Conservation (phyloP, 495 filamentous ascomycete species). For the Pyrenopolyporus hunteri region DNA sequence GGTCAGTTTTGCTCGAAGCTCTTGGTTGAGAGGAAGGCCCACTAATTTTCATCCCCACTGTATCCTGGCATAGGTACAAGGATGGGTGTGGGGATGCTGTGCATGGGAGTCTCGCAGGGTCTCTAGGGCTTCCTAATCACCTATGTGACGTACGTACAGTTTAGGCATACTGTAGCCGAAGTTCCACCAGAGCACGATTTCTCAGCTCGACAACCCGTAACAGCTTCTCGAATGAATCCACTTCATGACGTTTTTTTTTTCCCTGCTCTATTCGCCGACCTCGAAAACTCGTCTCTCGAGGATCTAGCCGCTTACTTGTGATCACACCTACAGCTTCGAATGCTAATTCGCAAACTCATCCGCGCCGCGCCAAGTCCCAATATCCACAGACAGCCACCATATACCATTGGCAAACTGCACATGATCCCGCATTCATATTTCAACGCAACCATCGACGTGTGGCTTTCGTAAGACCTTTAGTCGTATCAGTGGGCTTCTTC, state of each 20-base stretch:
- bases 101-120: conserved; percentile 30
- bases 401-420: conserved; percentile 3
- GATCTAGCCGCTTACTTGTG: conserved; percentile 9
- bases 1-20: conserved; percentile 13
- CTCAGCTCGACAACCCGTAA: too few species aligned
- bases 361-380: neutral
- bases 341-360: conserved; percentile 15
- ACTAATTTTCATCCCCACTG: conserved; percentile 31
- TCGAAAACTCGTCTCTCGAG: conserved; percentile 2
- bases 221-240: too few species aligned
- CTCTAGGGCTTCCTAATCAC: conserved; percentile 28
- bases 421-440: neutral
- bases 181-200: neutral
- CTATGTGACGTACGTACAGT: conserved; percentile 10
- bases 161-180: conserved; percentile 25
- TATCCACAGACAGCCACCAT: conserved; percentile 3
- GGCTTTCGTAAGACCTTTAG: neutral
- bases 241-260: too few species aligned
- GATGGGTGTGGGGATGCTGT: conserved; percentile 1
- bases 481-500: neutral
- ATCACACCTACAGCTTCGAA: conserved; percentile 15
- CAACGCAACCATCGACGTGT: neutral
- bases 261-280: conserved; percentile 28
- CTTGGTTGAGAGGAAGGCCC: conserved; percentile 16
- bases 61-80: conserved; percentile 7